Evolutionary conservation across 192 early-diverging fungal species (phyloP), one percentile per base, ranked within the genome.

Genomic region (Cetraspora pellucida): DNA sequence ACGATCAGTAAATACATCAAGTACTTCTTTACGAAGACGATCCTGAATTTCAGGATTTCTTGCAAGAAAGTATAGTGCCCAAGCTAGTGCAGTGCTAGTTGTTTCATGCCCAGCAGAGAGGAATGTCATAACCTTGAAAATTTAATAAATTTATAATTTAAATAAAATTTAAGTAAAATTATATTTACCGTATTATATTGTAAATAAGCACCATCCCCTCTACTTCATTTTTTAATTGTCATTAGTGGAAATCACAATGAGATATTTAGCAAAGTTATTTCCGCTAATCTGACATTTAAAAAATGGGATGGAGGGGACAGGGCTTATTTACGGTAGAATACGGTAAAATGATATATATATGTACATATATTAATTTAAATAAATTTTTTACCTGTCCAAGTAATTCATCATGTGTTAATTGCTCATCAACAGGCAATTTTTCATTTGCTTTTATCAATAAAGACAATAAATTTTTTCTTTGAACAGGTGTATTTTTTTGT

Each of bases 31-130:
- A 17, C 86, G 78, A 0, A 90, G 78, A 1, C 68, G 74, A 13
- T 77, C 79, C 30, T 90, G 87, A 9, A 83, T 52, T 1, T 81
- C 71, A 13, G 67, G 86, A 44, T 89, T 13, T 23, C 78, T 74
- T 43, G 89, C 84, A 45, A 90, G 77, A 43, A 85, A 66, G 65
- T 84, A 77, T 43, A 90, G 79, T 65, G 82, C 80, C 87, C 89
- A 90, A 10, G 78, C 81, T 10, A 85, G 64, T 0, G 85, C 76
- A 10, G 82, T 78, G 37, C 82, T 81, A 0, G 89, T 87, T 1
- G 89, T 90, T 79, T 89, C 89, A 67, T 90, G 89, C 14, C 89
- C 89, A 13, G 89, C 89, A n/a, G 37, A 8, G 19, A 66, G n/a
- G 10, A 66, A 66, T 66, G 64, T 66, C 64, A 66, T 66, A n/a